A percentile compares a stretch with the other conserved stretches of the same genome.
Evolutionary conservation across 805 yeast genomes (phyloP).

Genomic region (Tetrapisispora fleetii): DNA sequence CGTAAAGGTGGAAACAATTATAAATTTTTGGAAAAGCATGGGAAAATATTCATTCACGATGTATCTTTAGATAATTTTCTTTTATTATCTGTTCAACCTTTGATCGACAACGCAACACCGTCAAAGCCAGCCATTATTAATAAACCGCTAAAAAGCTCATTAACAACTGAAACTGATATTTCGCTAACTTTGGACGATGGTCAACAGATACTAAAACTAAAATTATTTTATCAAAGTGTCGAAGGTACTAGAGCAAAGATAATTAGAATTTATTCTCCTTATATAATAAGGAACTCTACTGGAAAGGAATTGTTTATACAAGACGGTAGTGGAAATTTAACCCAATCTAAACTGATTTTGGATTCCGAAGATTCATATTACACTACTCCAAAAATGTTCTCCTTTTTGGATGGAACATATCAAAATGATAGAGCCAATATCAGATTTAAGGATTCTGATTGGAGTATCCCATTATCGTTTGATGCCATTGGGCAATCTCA

Average conservation of each 20-base stretch:
- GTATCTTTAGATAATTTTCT: constrained; percentile 65
- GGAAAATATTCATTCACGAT: constrained; percentile 65
- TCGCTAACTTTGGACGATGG: constrained; percentile 41
- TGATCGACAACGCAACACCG: constrained; percentile 29
- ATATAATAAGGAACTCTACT: constrained; percentile 72
- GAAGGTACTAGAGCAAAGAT: constrained; percentile 44
- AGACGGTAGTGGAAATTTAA: constrained; percentile 45
- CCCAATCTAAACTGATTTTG: constrained; percentile 35
- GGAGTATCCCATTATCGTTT: constrained; percentile 69
- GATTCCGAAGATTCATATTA: constrained; percentile 24
- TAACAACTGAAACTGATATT: constrained; percentile 46
- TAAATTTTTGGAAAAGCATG: constrained; percentile 53
- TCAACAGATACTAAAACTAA: constrained; percentile 58
- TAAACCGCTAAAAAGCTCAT: constrained; percentile 42
- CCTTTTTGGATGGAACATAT: constrained; percentile 54
- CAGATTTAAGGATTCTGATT: constrained; percentile 55
- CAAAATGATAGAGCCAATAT: constrained; percentile 58
- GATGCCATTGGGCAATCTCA: constrained; percentile 82
- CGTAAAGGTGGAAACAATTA: constrained; percentile 58
- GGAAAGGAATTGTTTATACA: constrained; percentile 52
- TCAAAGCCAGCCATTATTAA: constrained; percentile 36
- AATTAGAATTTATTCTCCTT: constrained; percentile 73
- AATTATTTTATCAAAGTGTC: constrained; percentile 50
- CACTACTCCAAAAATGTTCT: constrained; percentile 67
- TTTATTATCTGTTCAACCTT: constrained; percentile 58